These are phyloP conservation scores for Globisporangium barbulae DNA, from an alignment of 352 stramenopile genomes.

Conservation along the genomic window DNA sequence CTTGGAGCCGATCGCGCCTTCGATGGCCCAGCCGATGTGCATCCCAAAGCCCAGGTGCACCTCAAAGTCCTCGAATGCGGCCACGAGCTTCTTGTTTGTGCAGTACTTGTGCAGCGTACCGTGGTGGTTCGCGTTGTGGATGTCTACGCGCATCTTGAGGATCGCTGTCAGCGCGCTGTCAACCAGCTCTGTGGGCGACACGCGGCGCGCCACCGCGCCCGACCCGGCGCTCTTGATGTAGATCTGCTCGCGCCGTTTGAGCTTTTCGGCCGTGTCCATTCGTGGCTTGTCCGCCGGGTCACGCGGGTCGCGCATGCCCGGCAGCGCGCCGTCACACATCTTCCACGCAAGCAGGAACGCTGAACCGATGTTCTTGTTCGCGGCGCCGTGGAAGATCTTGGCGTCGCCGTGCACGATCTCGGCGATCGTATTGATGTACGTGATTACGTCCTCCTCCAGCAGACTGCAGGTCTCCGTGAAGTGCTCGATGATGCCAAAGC, in stretches of 20 bases:
- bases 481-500: slow-evolving; percentile 95
- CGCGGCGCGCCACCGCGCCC: slow-evolving; percentile 33
- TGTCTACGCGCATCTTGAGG: slow-evolving; percentile 95
- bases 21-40: slow-evolving; percentile 98
- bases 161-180: slow-evolving; percentile 95
- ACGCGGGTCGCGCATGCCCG: slow-evolving; percentile 79
- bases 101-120: slow-evolving; percentile 81
- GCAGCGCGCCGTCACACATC: slow-evolving; percentile 90
- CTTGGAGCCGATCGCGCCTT: slow-evolving; percentile 96
- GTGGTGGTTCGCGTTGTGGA: slow-evolving; percentile 92
- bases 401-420: slow-evolving; percentile 95
- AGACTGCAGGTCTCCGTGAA: slow-evolving; percentile 93
- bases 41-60: slow-evolving; percentile 96
- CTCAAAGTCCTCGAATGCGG: slow-evolving; percentile 88
- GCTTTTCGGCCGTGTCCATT: slow-evolving; percentile 65
- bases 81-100: slow-evolving; percentile 74
- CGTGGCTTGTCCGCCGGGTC: slow-evolving; percentile 69
- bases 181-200: slow-evolving; percentile 81
- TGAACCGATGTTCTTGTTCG: slow-evolving; percentile 96
- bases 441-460: slow-evolving; percentile 95
- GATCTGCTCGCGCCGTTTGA: slow-evolving; percentile 58
- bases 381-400: slow-evolving; percentile 91
- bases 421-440: slow-evolving; percentile 97
- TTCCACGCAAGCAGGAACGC: slow-evolving; percentile 95
- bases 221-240: slow-evolving; percentile 56